Evolutionary conservation across 805 yeast genomes (phyloP), one percentile per base, ranked within the genome.

Genomic region (Ogataea henricii): DNA sequence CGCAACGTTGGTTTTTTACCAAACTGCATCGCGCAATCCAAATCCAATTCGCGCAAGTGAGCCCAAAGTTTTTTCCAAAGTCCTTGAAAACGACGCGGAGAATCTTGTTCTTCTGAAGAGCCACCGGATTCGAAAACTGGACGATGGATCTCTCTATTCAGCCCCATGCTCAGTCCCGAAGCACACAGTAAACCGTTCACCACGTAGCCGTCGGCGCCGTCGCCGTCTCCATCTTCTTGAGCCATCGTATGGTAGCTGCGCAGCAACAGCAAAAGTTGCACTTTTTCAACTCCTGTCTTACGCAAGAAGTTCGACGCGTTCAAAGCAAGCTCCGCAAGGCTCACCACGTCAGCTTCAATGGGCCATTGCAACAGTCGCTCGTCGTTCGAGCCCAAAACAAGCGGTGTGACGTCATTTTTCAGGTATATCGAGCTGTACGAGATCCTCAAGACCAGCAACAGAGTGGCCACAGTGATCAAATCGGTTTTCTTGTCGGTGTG

Each of bases 151-250:
- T 74, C 76, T 35, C 79, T 57, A 54, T 78, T 67, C 35, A 78
- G 57, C 0, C 83, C 83, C 41, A 78, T 56, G 3, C 73, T 62
- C 33, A 66, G 58, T 0, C 77, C 79, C 63, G 72, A 69, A 35
- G 71, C 69, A 8, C 65, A 48, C 6, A 74, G 51, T 29, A 73
- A 52, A 1, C 74, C 74, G 27, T 62, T 65, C 39, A 63, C 65
- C 3, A 72, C 63, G 29, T 59, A 63, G 1, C 77, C 69, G 46
- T 72, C 75, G 14, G 71, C 64, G 9, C 72, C 73, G 38, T 71
- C 74, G 6, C 78, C 78, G 52, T 78, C 82, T 18, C 79, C 78
- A 55, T 76, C 78, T 55, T 77, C 81, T 4, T 77, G 80, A 0
- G 78, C 67, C 50, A 65, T 54, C 26, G 56, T 62, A 53, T 64